A percentile compares a stretch with the other conserved stretches of the same genome.
Conservation (phyloP, 2,329 filamentous ascomycete species). For the Colletotrichum lentis region DNA sequence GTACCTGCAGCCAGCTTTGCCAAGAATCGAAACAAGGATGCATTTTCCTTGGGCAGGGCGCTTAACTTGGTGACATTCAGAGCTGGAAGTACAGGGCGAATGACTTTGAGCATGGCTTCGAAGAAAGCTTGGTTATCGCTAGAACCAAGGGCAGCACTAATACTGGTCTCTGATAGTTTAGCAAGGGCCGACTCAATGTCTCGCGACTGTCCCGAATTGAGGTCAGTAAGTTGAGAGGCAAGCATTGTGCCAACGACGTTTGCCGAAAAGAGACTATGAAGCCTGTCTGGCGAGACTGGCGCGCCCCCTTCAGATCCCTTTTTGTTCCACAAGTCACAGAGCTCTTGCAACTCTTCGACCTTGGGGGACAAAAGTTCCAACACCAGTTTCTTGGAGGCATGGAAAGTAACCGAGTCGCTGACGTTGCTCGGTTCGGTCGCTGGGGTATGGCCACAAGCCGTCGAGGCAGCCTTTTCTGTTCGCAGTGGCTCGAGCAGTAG, state of each 20-base stretch:
- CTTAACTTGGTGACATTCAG: constrained; percentile 51
- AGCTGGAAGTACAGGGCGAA: constrained; percentile 58
- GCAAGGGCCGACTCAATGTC: constrained; percentile 57
- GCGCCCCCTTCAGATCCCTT: constrained; percentile 55
- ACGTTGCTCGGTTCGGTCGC: constrained; percentile 40
- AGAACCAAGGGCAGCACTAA: constrained; percentile 53
- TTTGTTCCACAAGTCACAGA: constrained; percentile 59
- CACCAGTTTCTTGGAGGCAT: constrained; percentile 59
- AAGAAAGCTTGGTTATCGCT: constrained; percentile 57
- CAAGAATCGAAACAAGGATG: constrained; percentile 55
- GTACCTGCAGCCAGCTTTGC: constrained; percentile 50
- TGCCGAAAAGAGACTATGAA: constrained; percentile 61
- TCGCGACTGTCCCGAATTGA: constrained; percentile 58
- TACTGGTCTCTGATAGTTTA: constrained; percentile 51
- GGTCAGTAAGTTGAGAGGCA: constrained; percentile 56
- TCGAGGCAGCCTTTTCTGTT: constrained; percentile 16
- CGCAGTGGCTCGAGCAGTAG: constrained; percentile 57
- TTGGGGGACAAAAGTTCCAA: constrained; percentile 64
- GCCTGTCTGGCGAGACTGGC: constrained; percentile 61
- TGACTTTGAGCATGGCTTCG: constrained; percentile 55
- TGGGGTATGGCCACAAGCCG: constrained; percentile 2
- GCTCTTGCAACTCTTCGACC: constrained; percentile 56
- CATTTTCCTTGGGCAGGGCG: constrained; percentile 50
- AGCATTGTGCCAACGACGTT: constrained; percentile 57
- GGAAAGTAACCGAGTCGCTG: constrained; percentile 49